Evolutionary conservation across 2,329 filamentous ascomycete species (phyloP).

Genomic region (Sarocladium kiliense): DNA sequence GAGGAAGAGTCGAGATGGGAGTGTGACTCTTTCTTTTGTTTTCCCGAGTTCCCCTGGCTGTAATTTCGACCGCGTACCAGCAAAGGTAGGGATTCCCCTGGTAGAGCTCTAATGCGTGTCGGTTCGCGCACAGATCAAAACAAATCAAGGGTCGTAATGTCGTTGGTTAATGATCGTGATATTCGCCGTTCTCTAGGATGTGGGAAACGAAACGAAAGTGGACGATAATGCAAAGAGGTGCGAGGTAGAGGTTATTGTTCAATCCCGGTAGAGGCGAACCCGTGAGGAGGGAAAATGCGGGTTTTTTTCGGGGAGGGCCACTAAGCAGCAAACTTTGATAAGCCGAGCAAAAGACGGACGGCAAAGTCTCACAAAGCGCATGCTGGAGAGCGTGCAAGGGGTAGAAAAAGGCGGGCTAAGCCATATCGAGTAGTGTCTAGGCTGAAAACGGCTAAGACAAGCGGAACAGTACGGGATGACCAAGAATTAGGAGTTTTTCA

Average conservation of each 20-base stretch:
- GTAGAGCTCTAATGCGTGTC: not conserved
- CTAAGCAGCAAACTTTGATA: not conserved
- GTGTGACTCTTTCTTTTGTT: slow-evolving; percentile 3
- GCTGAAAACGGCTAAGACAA: slow-evolving; percentile 3
- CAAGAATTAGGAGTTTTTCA: not conserved
- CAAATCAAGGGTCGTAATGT: not conserved
- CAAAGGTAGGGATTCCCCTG: not conserved
- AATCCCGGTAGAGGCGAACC: not conserved
- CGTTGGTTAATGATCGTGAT: slow-evolving; percentile 1
- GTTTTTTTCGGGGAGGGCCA: slow-evolving; percentile 12
- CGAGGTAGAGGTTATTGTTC: not conserved
- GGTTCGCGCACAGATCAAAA: not conserved
- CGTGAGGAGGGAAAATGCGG: not conserved
- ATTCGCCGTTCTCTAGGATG: not conserved
- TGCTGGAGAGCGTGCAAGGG: not conserved
- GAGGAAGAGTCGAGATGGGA: slow-evolving; percentile 7
- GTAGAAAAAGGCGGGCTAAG: not conserved
- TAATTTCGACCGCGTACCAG: slow-evolving; percentile 7
- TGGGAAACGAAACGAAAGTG: not conserved
- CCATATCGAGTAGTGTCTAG: slow-evolving; percentile 4
- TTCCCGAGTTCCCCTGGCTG: not conserved
- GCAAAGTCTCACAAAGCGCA: not conserved
- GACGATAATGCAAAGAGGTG: not conserved
- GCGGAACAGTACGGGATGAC: slow-evolving; percentile 7
- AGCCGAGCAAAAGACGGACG: not conserved